Evolutionary conservation across 2,329 filamentous ascomycete species (phyloP), one percentile per base, ranked within the genome.

Genomic region (Fusarium continuum): DNA sequence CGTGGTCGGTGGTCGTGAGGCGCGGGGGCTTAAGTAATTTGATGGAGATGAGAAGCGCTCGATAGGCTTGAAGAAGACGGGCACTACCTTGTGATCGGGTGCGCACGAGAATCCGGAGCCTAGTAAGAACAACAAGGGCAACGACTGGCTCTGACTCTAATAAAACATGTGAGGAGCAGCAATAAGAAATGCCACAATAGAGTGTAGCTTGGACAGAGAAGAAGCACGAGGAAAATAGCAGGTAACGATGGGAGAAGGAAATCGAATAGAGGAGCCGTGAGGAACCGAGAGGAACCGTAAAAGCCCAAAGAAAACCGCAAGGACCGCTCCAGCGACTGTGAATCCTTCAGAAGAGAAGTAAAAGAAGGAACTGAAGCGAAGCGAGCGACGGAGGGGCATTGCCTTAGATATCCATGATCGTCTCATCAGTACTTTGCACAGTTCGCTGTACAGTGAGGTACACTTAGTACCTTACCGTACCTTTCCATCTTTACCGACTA

Each of bases 231-330:
- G 19, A 29, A 28, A 55, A 50, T 28, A 28, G 16, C 14, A 28
- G 36, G 19, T 17, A 28, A 19, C 17, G 23, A 39, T 23, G 29
- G n/a, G 34, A 41, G 43, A 62, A 48, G 28, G 31, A 56, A 62
- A 52, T 53, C 29, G 50, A 60, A 64, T 48, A 52, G 40, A 55
- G 38, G 47, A 51, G 20, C 52, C 35, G 34, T 54, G 39, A 62
- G 34, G 39, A 47, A 51, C 52, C 35, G 34, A 58, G 39, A 62
- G 34, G 39, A 47, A 51, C 47, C 48, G 53, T 46, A 55, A 61
- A 50, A 62, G 47, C 43, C 51, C 32, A 39, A 65, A 54, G 52
- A 47, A 63, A 65, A 63, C 31, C 59, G 34, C 57, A 54, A 65
- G 35, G 46, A 65, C 47, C 40, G 25, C 52, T 48, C 48, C 51